Evolutionary conservation across 306 rosid genomes (phyloP), one percentile per base, ranked within the genome.

Genomic region (Pachyrhizus erosus): DNA sequence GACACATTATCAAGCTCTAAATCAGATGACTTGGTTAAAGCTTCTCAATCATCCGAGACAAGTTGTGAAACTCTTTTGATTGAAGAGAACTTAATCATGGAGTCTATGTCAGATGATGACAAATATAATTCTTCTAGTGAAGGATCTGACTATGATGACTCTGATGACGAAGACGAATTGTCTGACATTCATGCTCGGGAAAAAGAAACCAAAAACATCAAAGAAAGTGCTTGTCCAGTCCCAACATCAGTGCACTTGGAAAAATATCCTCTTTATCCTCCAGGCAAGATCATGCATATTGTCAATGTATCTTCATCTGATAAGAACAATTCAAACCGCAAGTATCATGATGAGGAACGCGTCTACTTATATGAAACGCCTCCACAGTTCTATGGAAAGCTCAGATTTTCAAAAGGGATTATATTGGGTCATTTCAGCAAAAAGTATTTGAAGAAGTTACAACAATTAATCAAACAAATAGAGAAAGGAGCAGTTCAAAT

Each of bases 261-360:
- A 15, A 64, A 0, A 17, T 45, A 64, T 31, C 23, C 39, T 61
- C 68, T 65, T 31, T 65, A 7, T 33, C 70, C 70, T 14, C 70
- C 69, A 14, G 69, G 70, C 2, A 65, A 6, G 70, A 65, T 65
- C 70, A 6, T 65, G 45, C 69, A 62, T 29, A 62, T 62, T 7
- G 13, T 62, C 8, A 9, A 37, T 13, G 3, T 9, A 26, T 10
- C 37, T 14, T 13, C 8, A 2, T 26, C 18, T 12, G 12, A 29
- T 14, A 2, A 62, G 31, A 8, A 13, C 1, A 17, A 65, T 33
- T 15, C 45, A 17, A 7, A 27, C 11, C 0, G 29, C 0, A 0
- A 31, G 29, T 21, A 62, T 26, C 2, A 1, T 62, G 42, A 65
- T 31, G 14, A 62, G 3, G 15, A 62, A 29, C 4, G 29, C 0